Conservation (phyloP, 805 yeast genomes). For the Brettanomyces nanus region DNA sequence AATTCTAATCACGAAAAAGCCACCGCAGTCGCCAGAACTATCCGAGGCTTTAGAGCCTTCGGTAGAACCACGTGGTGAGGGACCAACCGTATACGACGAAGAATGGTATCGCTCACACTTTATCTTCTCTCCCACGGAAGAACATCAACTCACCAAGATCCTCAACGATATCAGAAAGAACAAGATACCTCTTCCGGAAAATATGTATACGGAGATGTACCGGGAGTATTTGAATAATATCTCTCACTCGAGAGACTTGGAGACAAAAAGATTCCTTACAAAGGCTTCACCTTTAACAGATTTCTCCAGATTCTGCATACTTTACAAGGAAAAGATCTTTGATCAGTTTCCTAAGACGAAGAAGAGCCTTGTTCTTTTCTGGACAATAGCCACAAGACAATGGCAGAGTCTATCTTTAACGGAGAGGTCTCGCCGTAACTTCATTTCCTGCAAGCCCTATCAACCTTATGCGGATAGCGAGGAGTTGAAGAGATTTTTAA, state of each 20-base stretch:
- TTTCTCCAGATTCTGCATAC: constrained; percentile 22
- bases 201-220: constrained; percentile 7
- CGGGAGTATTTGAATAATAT: constrained; percentile 8
- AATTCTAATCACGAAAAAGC: not conserved
- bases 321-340: constrained; percentile 13
- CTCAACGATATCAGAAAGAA: not conserved
- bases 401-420: constrained; percentile 15
- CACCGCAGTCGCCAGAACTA: no score
- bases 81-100: not conserved
- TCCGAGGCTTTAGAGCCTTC: not conserved
- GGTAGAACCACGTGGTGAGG: not conserved
- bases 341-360: constrained; percentile 13
- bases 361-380: constrained; percentile 16
- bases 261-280: constrained; percentile 14
- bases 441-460: constrained; percentile 2
- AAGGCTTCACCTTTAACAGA: constrained; percentile 20
- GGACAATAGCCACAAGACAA: constrained; percentile 18
- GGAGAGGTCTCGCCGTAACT: constrained; percentile 6
- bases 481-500: constrained; percentile 1
- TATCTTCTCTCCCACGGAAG: constrained; percentile 3
- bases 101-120: constrained; percentile 9
- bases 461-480: constrained; percentile 3
- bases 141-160: not conserved
- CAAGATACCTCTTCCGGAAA: constrained; percentile 3
- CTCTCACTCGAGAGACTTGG: constrained; percentile 1